These are phyloP conservation scores for Tubosaeta sp. DNA, from an alignment of 768 basidiomycete species.

Conservation along the genomic window DNA sequence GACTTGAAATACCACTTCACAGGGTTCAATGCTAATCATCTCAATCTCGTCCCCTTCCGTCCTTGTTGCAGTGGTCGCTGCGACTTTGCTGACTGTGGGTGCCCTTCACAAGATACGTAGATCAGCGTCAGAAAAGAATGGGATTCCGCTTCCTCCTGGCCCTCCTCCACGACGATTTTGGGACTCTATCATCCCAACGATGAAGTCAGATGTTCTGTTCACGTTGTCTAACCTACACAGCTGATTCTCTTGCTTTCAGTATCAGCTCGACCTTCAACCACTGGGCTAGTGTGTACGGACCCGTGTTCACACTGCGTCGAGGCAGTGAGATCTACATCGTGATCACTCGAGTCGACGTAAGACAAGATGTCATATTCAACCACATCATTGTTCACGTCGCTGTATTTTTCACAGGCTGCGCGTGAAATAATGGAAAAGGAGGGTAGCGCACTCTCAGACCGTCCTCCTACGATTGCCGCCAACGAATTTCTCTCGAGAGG, in stretches of 20 bases:
- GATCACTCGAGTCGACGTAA: conserved; percentile 18
- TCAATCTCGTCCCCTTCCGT: no score
- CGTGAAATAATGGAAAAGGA: conserved; percentile 62
- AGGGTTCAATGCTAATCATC: no score
- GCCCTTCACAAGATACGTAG: not conserved
- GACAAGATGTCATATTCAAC: not conserved
- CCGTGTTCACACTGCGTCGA: conserved; percentile 51
- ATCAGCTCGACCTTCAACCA: conserved; percentile 37
- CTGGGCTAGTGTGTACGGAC: conserved; percentile 55
- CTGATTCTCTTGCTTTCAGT: conserved; percentile 1
- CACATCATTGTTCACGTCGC: not conserved
- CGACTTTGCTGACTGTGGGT: not conserved
- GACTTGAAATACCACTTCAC: no score
- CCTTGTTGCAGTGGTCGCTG: no score
- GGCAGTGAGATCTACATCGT: conserved; percentile 30
- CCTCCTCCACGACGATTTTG: not conserved
- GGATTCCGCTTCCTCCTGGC: not conserved
- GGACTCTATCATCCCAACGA: not conserved
- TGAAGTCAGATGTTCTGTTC: not conserved
- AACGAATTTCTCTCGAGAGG: conserved; percentile 52
- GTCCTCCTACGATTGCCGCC: conserved; percentile 49
- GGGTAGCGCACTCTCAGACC: conserved; percentile 46
- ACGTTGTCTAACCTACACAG: no score
- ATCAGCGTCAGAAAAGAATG: not conserved
- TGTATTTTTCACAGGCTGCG: conserved; percentile 36